Base-by-base conservation (phyloP, 108 stramenopile species). In the Seminavis robusta region DNA sequence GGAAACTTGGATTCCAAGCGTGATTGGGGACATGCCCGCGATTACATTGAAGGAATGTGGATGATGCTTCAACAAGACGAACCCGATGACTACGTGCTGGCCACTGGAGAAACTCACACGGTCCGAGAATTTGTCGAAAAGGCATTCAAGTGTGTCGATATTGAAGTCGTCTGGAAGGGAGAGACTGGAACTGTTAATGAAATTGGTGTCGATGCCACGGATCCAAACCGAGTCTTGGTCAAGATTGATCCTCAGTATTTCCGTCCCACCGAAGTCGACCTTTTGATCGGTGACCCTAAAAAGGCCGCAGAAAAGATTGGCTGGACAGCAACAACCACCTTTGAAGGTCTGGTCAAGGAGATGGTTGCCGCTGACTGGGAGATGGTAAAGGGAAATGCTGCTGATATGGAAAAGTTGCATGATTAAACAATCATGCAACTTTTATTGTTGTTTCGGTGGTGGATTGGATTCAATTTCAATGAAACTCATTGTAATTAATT, bases 31-130 rank as follows among this genome's bases (percentile, higher is more conserved):
- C 97, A 98, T 77, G 98, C 98, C 5, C 88, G 86, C 60, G 98
- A 99, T 72, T 99, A 99, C 73, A 88, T 99, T 27, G 86, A 95
- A 71, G 98, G 98, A 41, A 99, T 99, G 98, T 99, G 98, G 98
- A 85, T 80, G 71, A 99, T 99, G 97, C 71, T 98, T 40, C 98
- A 99, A 74, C 68, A 78, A 43, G 98, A 99, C 40, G 74, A 72
- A 52, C 69, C 96, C 44, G 96, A 98, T 59, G 98, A 99, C 70
- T 99, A 95, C 67, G 98, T 99, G 23, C 77, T 99, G 34, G 96
- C 97, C 38, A 99, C 98, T 23, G 95, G 95, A 53, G 95, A 99
- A 70, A 95, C 94, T 15, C 95, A 97, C 75, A 85, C 95, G 6
- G 98, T 99, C 28, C 84, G 95, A 32, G 96, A 97, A 71, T 98